Evolutionary conservation across 225 moss, liverwort and hornwort genomes (phyloP).

Genomic region (Ulota crispa): DNA sequence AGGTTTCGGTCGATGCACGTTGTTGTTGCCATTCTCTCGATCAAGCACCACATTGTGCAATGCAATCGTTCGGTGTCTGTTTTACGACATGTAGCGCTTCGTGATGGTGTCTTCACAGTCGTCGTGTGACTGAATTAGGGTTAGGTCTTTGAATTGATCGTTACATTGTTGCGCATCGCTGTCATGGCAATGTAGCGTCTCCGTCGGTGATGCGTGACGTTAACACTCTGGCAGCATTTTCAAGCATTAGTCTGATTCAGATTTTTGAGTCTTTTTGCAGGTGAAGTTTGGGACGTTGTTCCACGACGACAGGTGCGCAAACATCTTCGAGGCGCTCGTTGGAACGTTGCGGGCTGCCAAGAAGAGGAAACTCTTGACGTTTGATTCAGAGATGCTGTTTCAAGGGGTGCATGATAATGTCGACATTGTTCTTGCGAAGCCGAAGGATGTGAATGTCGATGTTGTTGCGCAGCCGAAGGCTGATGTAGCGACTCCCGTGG

Average conservation of each 20-base stretch:
- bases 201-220: neutral
- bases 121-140: conserved; percentile 15
- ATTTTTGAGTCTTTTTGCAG: conserved; percentile 22
- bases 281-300: conserved; percentile 94
- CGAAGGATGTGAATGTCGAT: conserved; percentile 23
- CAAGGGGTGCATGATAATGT: conserved; percentile 96
- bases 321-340: conserved; percentile 87
- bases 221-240: neutral
- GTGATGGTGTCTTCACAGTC: neutral
- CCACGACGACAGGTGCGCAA: conserved; percentile 85
- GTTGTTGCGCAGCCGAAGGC: neutral
- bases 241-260: neutral
- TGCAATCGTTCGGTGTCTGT: neutral
- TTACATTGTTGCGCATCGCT: neutral
- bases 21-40: no score
- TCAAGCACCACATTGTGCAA: neutral
- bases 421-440: conserved; percentile 64
- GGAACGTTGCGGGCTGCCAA: conserved; percentile 92
- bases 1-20: neutral
- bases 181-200: neutral
- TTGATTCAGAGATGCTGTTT: conserved; percentile 79
- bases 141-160: conserved; percentile 4
- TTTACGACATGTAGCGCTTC: neutral
- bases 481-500: neutral
- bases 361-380: conserved; percentile 80